Evolutionary conservation across 2,329 filamentous ascomycete genomes (phyloP), one percentile per base, ranked within the genome.

Genomic region (Aspergillus ustus): DNA sequence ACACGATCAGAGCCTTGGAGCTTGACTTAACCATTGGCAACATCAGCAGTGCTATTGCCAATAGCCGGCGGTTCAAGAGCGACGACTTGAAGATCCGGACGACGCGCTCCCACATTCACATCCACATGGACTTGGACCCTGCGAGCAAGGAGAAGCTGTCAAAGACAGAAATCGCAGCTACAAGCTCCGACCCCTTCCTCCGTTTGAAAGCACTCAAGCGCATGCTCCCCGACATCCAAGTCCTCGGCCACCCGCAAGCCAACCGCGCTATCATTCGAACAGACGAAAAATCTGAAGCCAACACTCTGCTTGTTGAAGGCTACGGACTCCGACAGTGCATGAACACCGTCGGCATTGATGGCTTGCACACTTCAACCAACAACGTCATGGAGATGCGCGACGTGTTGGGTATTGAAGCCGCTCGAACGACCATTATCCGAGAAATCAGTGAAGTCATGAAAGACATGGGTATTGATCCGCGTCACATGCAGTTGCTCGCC

Each of bases 401-500:
- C 25, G 89, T 98, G 0, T 87, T 99, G 3, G 95, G 95, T 53
- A 97, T 99, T 70, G 95, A 99, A 76, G 95, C 95, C 0, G 95
- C 95, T 3, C 88, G 94, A 62, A 86, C 85, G 3, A 96, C 93
- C 7, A 98, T 99, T 72, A 91, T 95, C 53, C 82, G 86, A 50
- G 95, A 99, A 81, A 98, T 99, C 71, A 85, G 84, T 57, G 84
- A 85, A 56, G 95, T 98, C 73, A 99, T 98, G 93, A 87, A 87
- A 40, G 88, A 90, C 75, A 97, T 99, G 93, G 89, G 87, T 77
- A 98, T 99, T 71, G 95, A 99, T 78, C 94, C 93, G 49, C 91
- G 95, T 59, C 95, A 99, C 80, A 98, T 99, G 93, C 91, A 97
- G 75, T 85, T 99, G 19, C 87, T 99, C 1, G 94, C 95, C 11